Percentiles rank a stretch among this genome's conserved stretches.
Conservation (phyloP, 139 green algal species). For the Chlamydomonas incerta region DNA sequence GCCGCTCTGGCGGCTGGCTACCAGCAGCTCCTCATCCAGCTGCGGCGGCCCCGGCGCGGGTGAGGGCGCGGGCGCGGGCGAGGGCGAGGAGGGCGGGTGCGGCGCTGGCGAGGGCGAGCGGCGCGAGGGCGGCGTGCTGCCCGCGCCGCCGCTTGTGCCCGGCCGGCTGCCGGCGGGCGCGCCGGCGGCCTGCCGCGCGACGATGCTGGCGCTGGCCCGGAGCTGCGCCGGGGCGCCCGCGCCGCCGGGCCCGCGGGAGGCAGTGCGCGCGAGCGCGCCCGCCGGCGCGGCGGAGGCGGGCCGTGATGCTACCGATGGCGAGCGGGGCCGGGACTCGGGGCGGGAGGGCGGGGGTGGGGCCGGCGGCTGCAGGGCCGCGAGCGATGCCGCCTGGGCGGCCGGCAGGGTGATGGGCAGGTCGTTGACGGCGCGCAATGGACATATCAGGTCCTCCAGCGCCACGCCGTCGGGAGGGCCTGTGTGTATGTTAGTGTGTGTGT, state of each 20-base stretch:
- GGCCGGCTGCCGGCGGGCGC: no score
- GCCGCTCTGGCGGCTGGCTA: constrained; percentile 23
- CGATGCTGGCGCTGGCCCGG: no score
- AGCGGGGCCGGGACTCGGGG: not conserved
- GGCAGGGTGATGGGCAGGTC: constrained; percentile 39
- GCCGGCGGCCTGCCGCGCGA: no score
- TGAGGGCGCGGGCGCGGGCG: no score
- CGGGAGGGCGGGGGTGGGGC: not conserved
- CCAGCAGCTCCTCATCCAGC: constrained; percentile 24
- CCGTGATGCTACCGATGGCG: no score
- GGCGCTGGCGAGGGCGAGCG: not conserved
- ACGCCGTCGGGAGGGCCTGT: constrained; percentile 18
- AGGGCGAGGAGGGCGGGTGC: no score
- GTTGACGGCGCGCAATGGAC: constrained; percentile 51
- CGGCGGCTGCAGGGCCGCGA: constrained; percentile 14
- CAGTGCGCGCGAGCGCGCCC: not conserved
- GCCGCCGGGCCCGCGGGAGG: not conserved
- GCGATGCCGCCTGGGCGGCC: constrained; percentile 1
- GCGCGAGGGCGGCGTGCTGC: no score
- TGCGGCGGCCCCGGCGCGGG: no score
- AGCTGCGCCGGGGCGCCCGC: no score
- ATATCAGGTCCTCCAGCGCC: constrained; percentile 44
- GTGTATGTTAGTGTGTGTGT: no score
- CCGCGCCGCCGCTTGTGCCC: no score
- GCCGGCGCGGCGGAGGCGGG: no score